Conservation (phyloP, 1,284 basidiomycete genomes). For the Fomitopsis betulina region DNA sequence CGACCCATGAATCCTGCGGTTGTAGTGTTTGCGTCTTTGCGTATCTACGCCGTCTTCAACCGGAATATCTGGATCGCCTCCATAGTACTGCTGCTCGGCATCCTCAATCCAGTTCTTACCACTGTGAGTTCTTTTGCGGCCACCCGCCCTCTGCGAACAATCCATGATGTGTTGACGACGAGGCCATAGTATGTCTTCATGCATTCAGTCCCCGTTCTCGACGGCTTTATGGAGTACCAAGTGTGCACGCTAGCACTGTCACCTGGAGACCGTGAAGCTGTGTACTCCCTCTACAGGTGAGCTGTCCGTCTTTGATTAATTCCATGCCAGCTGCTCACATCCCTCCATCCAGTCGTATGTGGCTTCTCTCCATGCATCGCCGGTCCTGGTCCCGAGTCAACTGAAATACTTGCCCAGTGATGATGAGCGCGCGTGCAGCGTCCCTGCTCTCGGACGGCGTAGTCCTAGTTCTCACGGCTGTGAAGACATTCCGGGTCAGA, state of each 20-base stretch:
- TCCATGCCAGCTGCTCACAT: not conserved
- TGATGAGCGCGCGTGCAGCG: conserved; percentile 12
- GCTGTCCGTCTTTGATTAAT: not conserved
- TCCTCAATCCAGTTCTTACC: conserved; percentile 12
- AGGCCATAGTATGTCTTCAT: not conserved
- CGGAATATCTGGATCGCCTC: conserved; percentile 7
- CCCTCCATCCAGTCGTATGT: not conserved
- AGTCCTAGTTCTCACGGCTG: conserved; percentile 14
- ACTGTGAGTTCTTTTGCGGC: conserved; percentile 6
- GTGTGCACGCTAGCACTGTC: not conserved
- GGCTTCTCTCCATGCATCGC: not conserved
- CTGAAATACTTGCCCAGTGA: conserved; percentile 1
- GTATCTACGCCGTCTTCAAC: conserved; percentile 16
- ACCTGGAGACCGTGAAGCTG: not conserved
- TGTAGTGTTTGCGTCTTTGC: conserved; percentile 12
- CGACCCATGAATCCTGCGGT: not conserved
- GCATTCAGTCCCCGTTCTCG: not conserved
- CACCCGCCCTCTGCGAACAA: too few relatives aligned
- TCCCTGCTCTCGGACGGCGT: conserved; percentile 16
- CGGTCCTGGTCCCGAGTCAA: not conserved
- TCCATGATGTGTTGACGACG: too few relatives aligned
- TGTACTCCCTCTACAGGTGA: too few relatives aligned
- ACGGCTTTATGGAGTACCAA: not conserved
- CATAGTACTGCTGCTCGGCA: conserved; percentile 10
- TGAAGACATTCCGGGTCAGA: conserved; percentile 13